Base-by-base conservation (phyloP, 2,329 filamentous ascomycete species). In the Lithohypha guttulata region DNA sequence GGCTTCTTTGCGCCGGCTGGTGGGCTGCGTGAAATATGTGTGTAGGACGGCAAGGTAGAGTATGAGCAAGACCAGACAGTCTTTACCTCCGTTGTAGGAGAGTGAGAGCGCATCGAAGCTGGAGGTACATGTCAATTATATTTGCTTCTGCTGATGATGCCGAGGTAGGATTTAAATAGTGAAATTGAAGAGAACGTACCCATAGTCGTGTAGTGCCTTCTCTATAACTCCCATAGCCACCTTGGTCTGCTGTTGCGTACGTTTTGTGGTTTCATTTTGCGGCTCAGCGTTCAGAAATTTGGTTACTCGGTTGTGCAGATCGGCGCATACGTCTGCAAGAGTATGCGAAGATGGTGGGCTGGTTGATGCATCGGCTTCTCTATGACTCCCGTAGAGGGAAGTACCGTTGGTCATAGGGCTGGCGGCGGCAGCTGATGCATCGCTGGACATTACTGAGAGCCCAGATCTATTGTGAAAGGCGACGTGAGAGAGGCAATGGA, bases 11-110 rank as follows among this genome's bases (percentile, higher is more conserved):
- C 29, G 34, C 28, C 36, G 31, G 30, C 39, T 41, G 21, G 33
- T 34, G 13, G 33, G 34, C 11, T 27, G 40, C 19, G 39, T 58
- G 52, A 47, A 53, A 45, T 53, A 51, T 35, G 55, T 54, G 47
- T 65, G 56, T 1, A 79, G 60, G 14, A 68, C 68, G 45, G 81
- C 79, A 50, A 96, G 78, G 55, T 94, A 84, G 48, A 96, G 69
- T 54, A 95, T 73, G 5, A 96, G 71, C 13, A 96, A 77, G 38
- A 96, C 87, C 13, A 96, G 80, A 55, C 89, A 96, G 69, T 96
- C 91, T 61, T 98, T 98, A 45, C 91, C 91, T 56, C 91, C 91
- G 54, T 98, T 98, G 64, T 95, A 98, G 41, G 89, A 93, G 48
- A 96, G 70, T 4, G 87, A 85, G 44, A 96, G 71, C 56, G 93